These are phyloP conservation scores for Ophiostoma pallidulum DNA, from an alignment of 2,329 filamentous ascomycete genomes.

Conservation along the genomic window DNA sequence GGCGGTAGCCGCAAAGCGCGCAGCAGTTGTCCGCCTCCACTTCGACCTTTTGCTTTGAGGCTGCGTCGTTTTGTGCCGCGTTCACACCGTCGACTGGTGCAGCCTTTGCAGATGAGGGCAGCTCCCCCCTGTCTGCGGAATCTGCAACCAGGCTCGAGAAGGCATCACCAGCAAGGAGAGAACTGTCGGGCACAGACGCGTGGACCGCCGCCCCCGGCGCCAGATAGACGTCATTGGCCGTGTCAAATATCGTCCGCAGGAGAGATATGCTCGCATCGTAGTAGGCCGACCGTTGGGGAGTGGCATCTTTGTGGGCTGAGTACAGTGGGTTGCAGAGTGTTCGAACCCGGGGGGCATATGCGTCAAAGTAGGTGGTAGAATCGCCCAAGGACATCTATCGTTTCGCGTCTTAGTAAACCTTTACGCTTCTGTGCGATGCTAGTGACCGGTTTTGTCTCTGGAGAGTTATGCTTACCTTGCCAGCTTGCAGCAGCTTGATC, in stretches of 20 bases:
- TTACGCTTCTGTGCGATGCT: no score
- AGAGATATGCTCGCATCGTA: slow-evolving; percentile 33
- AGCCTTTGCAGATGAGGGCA: no score
- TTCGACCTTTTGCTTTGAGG: slow-evolving; percentile 2
- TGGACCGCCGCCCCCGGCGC: slow-evolving; percentile 1
- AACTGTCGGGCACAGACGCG: not conserved
- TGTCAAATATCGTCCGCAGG: slow-evolving; percentile 24
- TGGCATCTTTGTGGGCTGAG: slow-evolving; percentile 21
- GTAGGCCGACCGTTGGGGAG: slow-evolving; percentile 31
- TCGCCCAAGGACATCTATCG: slow-evolving; percentile 28
- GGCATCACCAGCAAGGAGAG: not conserved
- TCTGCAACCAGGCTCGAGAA: not conserved
- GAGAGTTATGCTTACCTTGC: slow-evolving; percentile 32
- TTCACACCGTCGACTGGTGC: no score
- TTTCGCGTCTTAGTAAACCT: slow-evolving; percentile 13
- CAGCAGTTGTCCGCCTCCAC: slow-evolving; percentile 37
- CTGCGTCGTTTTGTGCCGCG: not conserved
- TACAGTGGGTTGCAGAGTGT: slow-evolving; percentile 37
- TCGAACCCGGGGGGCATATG: slow-evolving; percentile 33
- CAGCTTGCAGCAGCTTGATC: slow-evolving; percentile 40
- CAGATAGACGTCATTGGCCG: not conserved
- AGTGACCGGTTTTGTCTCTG: no score
- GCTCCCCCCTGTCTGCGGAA: not conserved
- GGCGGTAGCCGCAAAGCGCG: slow-evolving; percentile 44
- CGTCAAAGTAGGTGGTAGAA: slow-evolving; percentile 29